phyloP scores from a whole-genome alignment of 169 alveolate species.

The Plasmodium fragile region DNA sequence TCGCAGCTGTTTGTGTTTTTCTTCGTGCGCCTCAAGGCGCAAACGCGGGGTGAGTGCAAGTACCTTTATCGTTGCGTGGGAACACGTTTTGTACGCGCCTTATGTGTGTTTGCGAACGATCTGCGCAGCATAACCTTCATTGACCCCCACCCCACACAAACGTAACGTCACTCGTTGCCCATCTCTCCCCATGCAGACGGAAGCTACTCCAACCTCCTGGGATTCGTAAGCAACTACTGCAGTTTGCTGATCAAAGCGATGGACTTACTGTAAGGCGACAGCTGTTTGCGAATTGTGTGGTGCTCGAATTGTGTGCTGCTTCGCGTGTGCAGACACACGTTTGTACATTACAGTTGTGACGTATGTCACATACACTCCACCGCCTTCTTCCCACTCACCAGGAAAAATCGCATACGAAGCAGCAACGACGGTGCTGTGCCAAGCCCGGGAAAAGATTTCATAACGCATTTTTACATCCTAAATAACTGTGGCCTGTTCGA shows the following conservation, averaged over 20 bases:
- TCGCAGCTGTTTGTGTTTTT: conserved; percentile 50
- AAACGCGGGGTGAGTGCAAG: conserved; percentile 12
- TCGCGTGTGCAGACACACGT: not conserved
- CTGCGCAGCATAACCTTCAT: not conserved
- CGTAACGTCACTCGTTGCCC: not conserved
- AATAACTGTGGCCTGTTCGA: conserved; percentile 55
- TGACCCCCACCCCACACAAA: not conserved
- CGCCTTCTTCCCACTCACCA: not conserved
- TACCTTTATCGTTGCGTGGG: not conserved
- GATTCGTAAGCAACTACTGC: conserved; percentile 32
- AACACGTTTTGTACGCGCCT: not conserved
- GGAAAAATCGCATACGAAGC: conserved; percentile 29
- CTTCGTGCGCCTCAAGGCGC: conserved; percentile 1
- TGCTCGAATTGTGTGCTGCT: not conserved
- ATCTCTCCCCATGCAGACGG: conserved; percentile 6
- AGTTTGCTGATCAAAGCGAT: conserved; percentile 21
- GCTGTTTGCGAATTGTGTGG: not conserved
- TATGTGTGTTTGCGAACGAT: not conserved
- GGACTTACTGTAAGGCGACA: conserved; percentile 40
- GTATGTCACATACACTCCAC: not conserved
- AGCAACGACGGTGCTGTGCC: conserved; percentile 11
- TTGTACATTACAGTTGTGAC: not conserved
- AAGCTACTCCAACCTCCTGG: not conserved
- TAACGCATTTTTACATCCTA: conserved; percentile 64
- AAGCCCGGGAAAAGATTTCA: not conserved